Conservation (phyloP, 192 early-diverging fungal species). For the Linnemannia schmuckeri region DNA sequence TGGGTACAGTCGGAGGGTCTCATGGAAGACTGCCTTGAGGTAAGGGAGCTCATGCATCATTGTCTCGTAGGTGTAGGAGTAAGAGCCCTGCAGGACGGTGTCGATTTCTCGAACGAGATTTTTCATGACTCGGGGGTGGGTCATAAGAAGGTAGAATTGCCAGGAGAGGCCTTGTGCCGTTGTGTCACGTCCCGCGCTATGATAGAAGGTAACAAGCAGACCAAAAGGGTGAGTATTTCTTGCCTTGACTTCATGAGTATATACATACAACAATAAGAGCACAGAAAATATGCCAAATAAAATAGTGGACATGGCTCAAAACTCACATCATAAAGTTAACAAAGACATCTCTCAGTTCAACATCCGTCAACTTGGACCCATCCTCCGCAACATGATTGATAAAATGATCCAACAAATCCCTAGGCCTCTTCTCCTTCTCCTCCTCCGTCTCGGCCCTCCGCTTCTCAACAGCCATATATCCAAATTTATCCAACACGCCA, state of each 20-base stretch:
- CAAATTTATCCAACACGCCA: conserved; percentile 43
- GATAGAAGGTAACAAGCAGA: not conserved
- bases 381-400: conserved; percentile 55
- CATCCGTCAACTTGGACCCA: conserved; percentile 52
- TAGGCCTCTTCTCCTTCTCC: conserved; percentile 9
- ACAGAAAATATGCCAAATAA: not conserved
- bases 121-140: conserved; percentile 41
- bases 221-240: not conserved
- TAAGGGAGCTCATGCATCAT: conserved; percentile 58
- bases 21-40: conserved; percentile 68
- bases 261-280: not conserved
- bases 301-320: too few relatives aligned
- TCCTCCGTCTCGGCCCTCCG: conserved; percentile 28
- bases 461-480: conserved; percentile 31
- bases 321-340: conserved; percentile 56
- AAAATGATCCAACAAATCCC: conserved; percentile 62
- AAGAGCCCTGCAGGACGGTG: conserved; percentile 10
- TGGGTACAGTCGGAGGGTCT: conserved; percentile 64
- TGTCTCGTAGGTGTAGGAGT: conserved; percentile 33
- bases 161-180: conserved; percentile 43
- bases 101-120: conserved; percentile 47
- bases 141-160: conserved; percentile 51
- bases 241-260: too few relatives aligned
- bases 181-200: conserved; percentile 59
- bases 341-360: conserved; percentile 60